These are phyloP conservation scores for Rhizopus microsporus DNA, from an alignment of 371 early-diverging fungal genomes.

Conservation along the genomic window DNA sequence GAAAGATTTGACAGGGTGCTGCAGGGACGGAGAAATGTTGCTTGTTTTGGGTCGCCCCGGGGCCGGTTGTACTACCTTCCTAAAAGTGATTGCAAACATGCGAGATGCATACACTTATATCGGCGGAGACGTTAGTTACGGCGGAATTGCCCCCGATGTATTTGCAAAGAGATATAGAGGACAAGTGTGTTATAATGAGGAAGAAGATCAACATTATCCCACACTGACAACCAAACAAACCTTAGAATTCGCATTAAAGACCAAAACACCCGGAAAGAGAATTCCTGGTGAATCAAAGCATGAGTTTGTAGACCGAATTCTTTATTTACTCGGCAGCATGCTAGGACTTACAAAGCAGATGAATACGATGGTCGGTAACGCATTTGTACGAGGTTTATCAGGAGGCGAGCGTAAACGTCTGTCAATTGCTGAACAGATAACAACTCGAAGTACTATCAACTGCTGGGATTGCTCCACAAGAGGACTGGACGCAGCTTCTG, in stretches of 20 bases:
- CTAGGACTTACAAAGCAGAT: constrained; percentile 72
- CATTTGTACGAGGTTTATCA: constrained; percentile 75
- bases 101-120: constrained; percentile 58
- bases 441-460: constrained; percentile 70
- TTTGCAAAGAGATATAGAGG: constrained; percentile 57
- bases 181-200: constrained; percentile 67
- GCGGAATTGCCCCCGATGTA: constrained; percentile 56
- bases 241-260: constrained; percentile 62
- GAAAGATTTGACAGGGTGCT: constrained; percentile 59
- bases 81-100: constrained; percentile 66
- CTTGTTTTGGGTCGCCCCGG: constrained; percentile 74
- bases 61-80: constrained; percentile 67
- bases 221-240: constrained; percentile 70
- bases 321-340: constrained; percentile 62
- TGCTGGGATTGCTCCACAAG: constrained; percentile 86
- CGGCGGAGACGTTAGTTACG: constrained; percentile 58
- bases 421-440: constrained; percentile 83
- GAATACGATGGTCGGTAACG: constrained; percentile 82
- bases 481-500: constrained; percentile 89
- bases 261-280: constrained; percentile 63
- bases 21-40: constrained; percentile 71
- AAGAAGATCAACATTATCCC: constrained; percentile 74
- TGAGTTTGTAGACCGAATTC: constrained; percentile 44
- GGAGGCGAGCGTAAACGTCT: constrained; percentile 90
- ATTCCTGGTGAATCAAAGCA: constrained; percentile 41